These are phyloP conservation scores for Heliamphora exappendiculata DNA, from an alignment of 148 eudicot genomes.

Conservation along the genomic window DNA sequence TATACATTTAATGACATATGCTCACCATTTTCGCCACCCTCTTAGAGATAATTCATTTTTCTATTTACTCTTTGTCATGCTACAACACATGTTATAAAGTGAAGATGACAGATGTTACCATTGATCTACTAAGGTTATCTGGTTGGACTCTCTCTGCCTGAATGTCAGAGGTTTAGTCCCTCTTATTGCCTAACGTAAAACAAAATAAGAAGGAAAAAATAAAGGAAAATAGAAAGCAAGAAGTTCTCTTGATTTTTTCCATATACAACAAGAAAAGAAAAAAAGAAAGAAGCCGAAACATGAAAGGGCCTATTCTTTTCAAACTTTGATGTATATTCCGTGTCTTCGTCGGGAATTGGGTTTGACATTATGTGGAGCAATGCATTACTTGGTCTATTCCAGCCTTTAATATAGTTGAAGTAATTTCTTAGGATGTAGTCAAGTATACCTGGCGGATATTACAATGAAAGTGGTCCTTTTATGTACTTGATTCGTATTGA, in stretches of 20 bases:
- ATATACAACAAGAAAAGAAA: background rate
- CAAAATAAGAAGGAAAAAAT: background rate
- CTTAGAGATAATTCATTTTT: background rate
- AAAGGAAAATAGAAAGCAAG: background rate
- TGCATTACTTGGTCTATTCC: background rate
- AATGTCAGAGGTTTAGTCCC: background rate
- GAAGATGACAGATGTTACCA: background rate
- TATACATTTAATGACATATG: background rate
- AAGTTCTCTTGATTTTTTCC: background rate
- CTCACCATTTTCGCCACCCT: background rate
- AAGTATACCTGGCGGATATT: background rate
- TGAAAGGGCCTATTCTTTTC: background rate
- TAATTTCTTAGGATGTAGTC: background rate
- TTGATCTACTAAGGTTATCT: background rate
- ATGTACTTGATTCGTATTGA: too few relatives aligned
- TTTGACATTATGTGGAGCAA: background rate
- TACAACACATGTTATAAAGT: background rate
- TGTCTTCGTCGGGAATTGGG: background rate
- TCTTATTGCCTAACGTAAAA: background rate
- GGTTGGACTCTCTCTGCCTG: background rate
- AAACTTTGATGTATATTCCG: too few relatives aligned
- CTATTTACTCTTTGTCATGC: background rate
- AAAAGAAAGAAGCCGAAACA: background rate
- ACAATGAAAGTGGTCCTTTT: too few relatives aligned
- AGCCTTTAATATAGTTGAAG: background rate